Conservation (phyloP, 2,329 filamentous ascomycete genomes). For the Cladosporium cucumerinum region DNA sequence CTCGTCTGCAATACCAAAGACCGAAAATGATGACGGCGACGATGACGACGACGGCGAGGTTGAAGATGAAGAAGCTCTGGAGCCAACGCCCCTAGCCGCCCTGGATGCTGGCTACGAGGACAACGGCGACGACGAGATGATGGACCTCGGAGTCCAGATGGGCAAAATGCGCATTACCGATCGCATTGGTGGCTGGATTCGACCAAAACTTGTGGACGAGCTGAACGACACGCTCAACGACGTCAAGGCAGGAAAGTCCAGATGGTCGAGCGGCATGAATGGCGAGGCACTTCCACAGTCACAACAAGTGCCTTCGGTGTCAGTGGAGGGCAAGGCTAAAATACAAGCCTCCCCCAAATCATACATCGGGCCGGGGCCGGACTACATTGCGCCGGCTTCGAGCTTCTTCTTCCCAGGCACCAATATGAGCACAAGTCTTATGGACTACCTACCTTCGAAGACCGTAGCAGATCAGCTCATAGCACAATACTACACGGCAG, state of each 20-base stretch:
- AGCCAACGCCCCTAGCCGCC: conserved; percentile 60
- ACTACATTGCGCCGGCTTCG: conserved; percentile 66
- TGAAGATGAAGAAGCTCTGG: conserved; percentile 57
- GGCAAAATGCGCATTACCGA: conserved; percentile 72
- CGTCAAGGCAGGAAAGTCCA: conserved; percentile 28
- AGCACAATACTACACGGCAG: conserved; percentile 63
- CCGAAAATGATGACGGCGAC: conserved; percentile 45
- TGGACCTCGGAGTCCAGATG: conserved; percentile 68
- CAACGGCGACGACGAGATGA: conserved; percentile 62
- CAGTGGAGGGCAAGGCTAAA: conserved; percentile 17
- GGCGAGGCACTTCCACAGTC: neutral
- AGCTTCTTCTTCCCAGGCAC: conserved; percentile 62
- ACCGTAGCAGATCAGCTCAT: conserved; percentile 60
- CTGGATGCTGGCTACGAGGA: conserved; percentile 67
- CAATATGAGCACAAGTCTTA: conserved; percentile 48
- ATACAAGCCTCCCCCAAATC: conserved; percentile 34
- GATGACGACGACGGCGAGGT: conserved; percentile 55
- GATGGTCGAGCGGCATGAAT: conserved; percentile 15
- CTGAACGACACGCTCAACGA: conserved; percentile 43
- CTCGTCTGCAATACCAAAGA: neutral
- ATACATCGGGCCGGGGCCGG: conserved; percentile 61
- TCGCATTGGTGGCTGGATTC: conserved; percentile 67
- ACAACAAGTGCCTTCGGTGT: neutral
- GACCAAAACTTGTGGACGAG: conserved; percentile 69
- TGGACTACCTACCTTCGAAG: conserved; percentile 60